A percentile compares a stretch with the other conserved stretches of the same genome.
Conservation (phyloP, 1,139 yeast species). For the Pichia sp. region DNA sequence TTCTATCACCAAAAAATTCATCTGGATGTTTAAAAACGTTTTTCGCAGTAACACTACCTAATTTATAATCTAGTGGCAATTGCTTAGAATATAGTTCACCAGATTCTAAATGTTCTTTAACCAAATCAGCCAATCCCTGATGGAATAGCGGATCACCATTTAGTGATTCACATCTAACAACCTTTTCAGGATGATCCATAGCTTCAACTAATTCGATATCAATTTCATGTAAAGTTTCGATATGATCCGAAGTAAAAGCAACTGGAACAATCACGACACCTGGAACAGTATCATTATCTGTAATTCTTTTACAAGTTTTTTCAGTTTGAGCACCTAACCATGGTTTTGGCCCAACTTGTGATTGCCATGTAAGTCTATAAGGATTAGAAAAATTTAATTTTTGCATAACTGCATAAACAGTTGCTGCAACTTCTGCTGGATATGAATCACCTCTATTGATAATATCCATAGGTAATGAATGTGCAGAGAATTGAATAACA, state of each 20-base stretch:
- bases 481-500: conserved; percentile 82
- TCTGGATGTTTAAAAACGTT: conserved; percentile 56
- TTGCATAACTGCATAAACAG: conserved; percentile 89
- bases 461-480: conserved; percentile 94
- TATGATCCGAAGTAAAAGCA: conserved; percentile 94
- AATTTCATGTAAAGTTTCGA: conserved; percentile 88
- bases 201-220: conserved; percentile 80
- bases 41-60: conserved; percentile 45
- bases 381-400: conserved; percentile 73
- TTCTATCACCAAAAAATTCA: conserved; percentile 50
- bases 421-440: conserved; percentile 95
- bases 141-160: conserved; percentile 80
- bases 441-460: conserved; percentile 91
- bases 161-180: conserved; percentile 86
- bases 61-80: conserved; percentile 58
- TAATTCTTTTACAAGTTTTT: conserved; percentile 57
- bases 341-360: conserved; percentile 97
- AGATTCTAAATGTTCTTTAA: conserved; percentile 59
- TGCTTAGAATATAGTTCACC: conserved; percentile 56
- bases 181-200: conserved; percentile 59
- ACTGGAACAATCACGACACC: conserved; percentile 85
- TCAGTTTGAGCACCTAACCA: conserved; percentile 97
- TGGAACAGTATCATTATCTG: conserved; percentile 54
- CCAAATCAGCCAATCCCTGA: conserved; percentile 80
- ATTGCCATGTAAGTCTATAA: conserved; percentile 92